Base-by-base conservation (phyloP, 23 red algal species). In the Porphyridium purpureum region DNA sequence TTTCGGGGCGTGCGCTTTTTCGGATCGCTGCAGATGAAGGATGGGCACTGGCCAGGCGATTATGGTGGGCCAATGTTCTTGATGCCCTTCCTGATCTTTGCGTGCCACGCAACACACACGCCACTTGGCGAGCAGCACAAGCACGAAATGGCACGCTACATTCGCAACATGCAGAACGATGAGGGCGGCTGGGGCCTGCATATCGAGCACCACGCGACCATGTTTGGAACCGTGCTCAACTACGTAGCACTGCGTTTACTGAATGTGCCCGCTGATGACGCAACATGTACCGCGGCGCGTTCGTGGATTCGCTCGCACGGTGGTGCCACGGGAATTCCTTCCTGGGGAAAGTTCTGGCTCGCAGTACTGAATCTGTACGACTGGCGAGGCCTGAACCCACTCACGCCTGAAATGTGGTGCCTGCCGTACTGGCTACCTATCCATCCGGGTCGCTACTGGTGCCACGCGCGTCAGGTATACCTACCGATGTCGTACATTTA, bases 281-380 rank as follows among this genome's bases (percentile, higher is more conserved):
- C 63, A 19, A 29, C 49, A 24, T 38, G 47, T 21, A 14, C 55
- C 2, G 47, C 63, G 28, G 80, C 79, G 21, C 61, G 90, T 14
- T 47, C 33, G 20, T 98, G 79, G 72, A 82, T 98, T 51, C 61
- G 62, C 1, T 29, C 40, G 15, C 67, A 80, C 33, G 90, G 90
- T n/a, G 90, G 90, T 47, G 80, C 80, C 22, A 54, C 54, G 8
- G 80, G 79, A 24, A 75, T 75, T 29, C 90, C 90, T 6, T 77
- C 79, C 1, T 98, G 90, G 90, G 90, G 80, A 15, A 98, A 98
- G 80, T 86, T 98, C 41, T 98, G 81, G 80, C 75, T 98, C 19
- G 65, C 74, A 38, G 60, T 83, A 1, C 59, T 98, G 7, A 80
- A 80, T 27, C 64, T 83, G 7, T 86, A 98, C 57, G 72, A 80